Percentiles rank a stretch among this genome's conserved stretches.
phyloP scores from a whole-genome alignment of 805 yeast genomes.

The Wickerhamomyces bisporus region DNA sequence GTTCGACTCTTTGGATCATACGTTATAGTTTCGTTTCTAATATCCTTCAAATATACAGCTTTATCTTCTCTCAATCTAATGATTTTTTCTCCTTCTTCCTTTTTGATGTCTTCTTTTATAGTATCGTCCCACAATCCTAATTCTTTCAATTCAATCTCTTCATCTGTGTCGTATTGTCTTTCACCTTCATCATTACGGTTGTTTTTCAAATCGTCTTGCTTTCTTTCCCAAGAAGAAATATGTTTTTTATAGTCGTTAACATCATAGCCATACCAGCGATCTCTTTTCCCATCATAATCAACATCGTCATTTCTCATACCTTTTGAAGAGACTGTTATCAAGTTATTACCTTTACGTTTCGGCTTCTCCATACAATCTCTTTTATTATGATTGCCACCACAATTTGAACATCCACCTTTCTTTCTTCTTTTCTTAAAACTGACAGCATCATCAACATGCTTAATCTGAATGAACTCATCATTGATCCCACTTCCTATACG shows the following conservation, averaged over 20 bases:
- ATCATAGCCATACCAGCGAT: constrained; percentile 61
- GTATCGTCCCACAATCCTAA: constrained; percentile 29
- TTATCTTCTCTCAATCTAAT: constrained; percentile 70
- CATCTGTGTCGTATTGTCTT: constrained; percentile 34
- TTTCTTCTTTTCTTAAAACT: constrained; percentile 11
- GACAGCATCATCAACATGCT: neutral
- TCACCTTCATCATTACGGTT: constrained; percentile 10
- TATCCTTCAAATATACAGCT: constrained; percentile 60
- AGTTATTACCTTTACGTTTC: constrained; percentile 17
- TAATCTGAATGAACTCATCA: constrained; percentile 34
- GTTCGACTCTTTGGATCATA: constrained; percentile 52
- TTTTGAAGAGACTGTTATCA: constrained; percentile 4
- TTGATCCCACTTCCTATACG: constrained; percentile 51
- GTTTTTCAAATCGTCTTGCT: constrained; percentile 21
- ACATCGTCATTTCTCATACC: constrained; percentile 21
- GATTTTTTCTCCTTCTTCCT: constrained; percentile 35
- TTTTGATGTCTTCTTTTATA: constrained; percentile 16
- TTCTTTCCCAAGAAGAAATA: constrained; percentile 39
- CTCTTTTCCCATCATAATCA: constrained; percentile 26
- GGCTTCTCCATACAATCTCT: constrained; percentile 60
- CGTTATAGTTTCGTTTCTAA: constrained; percentile 36
- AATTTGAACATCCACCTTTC: constrained; percentile 47
- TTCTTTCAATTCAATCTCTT: constrained; percentile 37
- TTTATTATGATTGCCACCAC: constrained; percentile 49
- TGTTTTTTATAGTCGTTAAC: constrained; percentile 54